Evolutionary conservation across 2,329 filamentous ascomycete species (phyloP).

Genomic region (Aspergillus pseudoterreus): DNA sequence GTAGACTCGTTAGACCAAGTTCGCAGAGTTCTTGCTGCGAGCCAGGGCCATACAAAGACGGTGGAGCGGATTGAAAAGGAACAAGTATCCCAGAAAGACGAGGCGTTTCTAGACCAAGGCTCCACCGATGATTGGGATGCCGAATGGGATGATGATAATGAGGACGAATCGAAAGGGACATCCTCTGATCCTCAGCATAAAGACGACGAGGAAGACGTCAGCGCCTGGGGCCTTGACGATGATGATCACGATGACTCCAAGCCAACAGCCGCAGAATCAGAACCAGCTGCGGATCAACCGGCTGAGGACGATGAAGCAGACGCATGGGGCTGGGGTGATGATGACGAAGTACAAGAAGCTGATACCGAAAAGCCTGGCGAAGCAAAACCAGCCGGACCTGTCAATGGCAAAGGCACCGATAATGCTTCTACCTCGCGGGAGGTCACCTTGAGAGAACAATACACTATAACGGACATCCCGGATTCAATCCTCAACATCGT

Average conservation of each 20-base stretch:
- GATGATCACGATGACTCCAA: constrained; percentile 31
- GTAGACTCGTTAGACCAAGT: constrained; percentile 75
- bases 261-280: constrained; percentile 8
- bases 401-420: constrained; percentile 16
- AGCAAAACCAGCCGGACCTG: constrained; percentile 16
- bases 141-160: constrained; percentile 72
- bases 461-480: constrained; percentile 84
- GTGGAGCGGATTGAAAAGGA: constrained; percentile 86
- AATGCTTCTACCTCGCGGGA: constrained; percentile 48
- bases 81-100: constrained; percentile 67
- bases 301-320: constrained; percentile 49
- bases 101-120: constrained; percentile 58
- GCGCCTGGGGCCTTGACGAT: constrained; percentile 50
- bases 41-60: constrained; percentile 62
- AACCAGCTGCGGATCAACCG: constrained; percentile 11
- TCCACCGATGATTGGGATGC: constrained; percentile 66
- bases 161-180: constrained; percentile 27
- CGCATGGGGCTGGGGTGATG: constrained; percentile 85
- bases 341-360: constrained; percentile 40
- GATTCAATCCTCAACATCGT: constrained; percentile 60
- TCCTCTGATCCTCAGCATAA: constrained; percentile 12
- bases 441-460: constrained; percentile 77
- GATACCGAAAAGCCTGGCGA: constrained; percentile 18
- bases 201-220: constrained; percentile 44
- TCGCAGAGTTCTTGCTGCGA: constrained; percentile 63